Conservation (phyloP, 1,139 yeast species). For the Kodamaea ohmeri region DNA sequence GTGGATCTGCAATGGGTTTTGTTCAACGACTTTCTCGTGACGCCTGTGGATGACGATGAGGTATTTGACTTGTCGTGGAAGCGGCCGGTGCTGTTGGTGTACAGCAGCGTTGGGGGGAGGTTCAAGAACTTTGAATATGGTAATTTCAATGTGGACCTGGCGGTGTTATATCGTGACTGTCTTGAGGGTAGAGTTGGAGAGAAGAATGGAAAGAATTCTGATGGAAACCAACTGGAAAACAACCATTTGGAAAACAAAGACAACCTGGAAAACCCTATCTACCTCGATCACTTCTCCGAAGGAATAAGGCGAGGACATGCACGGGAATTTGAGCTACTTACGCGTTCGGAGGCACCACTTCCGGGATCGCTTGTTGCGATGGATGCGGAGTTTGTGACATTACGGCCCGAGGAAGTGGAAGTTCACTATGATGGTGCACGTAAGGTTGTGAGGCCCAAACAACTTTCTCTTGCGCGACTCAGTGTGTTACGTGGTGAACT, state of each 20-base stretch:
- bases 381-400: slow-evolving; percentile 93
- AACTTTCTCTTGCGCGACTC: slow-evolving; percentile 79
- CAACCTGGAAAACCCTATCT: neutral
- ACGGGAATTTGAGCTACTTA: slow-evolving; percentile 63
- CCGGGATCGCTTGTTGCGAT: slow-evolving; percentile 83
- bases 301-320: slow-evolving; percentile 58
- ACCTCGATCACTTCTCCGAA: slow-evolving; percentile 65
- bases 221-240: too few species aligned
- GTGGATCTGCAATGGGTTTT: slow-evolving; percentile 69
- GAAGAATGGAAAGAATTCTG: too few species aligned
- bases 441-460: slow-evolving; percentile 69
- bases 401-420: slow-evolving; percentile 79
- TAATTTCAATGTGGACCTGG: slow-evolving; percentile 48
- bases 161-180: slow-evolving; percentile 49
- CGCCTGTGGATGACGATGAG: slow-evolving; percentile 70
- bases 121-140: slow-evolving; percentile 11
- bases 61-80: slow-evolving; percentile 81
- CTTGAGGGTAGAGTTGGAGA: too few species aligned
- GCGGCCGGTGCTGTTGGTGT: slow-evolving; percentile 71
- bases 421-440: slow-evolving; percentile 66
- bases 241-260: too few species aligned
- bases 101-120: slow-evolving; percentile 23
- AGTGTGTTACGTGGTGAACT: slow-evolving; percentile 71
- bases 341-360: slow-evolving; percentile 65
- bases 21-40: slow-evolving; percentile 91